These are phyloP conservation scores for Kazachstania taianensis DNA, from an alignment of 805 yeast species.

Conservation along the genomic window DNA sequence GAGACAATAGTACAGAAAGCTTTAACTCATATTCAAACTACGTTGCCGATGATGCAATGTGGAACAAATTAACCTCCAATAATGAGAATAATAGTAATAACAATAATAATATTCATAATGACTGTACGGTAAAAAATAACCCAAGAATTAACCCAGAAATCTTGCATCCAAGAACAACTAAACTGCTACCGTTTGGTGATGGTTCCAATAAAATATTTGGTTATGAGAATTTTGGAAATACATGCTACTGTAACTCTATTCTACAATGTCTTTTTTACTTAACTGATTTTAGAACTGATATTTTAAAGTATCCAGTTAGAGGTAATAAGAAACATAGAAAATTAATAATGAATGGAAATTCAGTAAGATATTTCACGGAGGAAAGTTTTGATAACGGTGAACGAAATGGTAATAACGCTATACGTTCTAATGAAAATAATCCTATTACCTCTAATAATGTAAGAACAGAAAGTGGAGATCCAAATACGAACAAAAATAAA, in stretches of 20 bases:
- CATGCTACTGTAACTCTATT: conserved; percentile 91
- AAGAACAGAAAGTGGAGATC: conserved; percentile 9
- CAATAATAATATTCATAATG: no score
- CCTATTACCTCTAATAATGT: conserved; percentile 1
- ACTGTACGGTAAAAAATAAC: no score
- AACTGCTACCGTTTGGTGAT: conserved; percentile 27
- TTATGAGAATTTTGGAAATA: conserved; percentile 78
- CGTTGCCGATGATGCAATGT: no score
- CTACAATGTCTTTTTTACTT: conserved; percentile 80
- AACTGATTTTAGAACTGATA: conserved; percentile 49
- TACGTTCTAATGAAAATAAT: neutral
- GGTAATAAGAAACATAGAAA: conserved; percentile 30
- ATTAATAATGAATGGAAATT: conserved; percentile 32
- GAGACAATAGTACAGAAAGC: no score
- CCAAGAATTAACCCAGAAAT: no score
- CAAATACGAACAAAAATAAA: conserved; percentile 2
- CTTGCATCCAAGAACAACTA: neutral
- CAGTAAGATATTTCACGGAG: conserved; percentile 26
- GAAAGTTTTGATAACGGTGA: conserved; percentile 16
- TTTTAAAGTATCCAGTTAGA: conserved; percentile 40
- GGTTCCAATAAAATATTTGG: conserved; percentile 67
- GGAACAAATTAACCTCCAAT: no score
- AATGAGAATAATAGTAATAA: no score
- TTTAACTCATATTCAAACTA: no score
- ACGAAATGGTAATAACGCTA: neutral